Evolutionary conservation across 192 early-diverging fungal genomes (phyloP), one percentile per base, ranked within the genome.

Genomic region (Backusella circina): DNA sequence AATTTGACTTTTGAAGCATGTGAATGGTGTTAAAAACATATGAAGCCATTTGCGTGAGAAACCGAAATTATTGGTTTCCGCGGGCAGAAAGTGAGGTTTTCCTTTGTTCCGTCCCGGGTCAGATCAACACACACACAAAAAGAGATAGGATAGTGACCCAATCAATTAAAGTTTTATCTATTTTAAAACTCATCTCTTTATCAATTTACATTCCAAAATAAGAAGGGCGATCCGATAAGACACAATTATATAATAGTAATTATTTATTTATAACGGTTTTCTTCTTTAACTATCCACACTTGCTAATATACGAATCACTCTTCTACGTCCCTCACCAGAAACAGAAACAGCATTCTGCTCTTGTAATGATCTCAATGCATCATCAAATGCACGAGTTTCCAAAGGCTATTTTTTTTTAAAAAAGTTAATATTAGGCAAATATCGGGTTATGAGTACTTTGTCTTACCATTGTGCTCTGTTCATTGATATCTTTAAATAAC

Each of bases 351-450:
- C 70, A 36, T 87, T 87, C 80, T 89, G 86, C 10, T 85, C 87
- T 61, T 85, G 81, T 76, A 91, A 75, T 70, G 86, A 81, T 16
- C 83, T 77, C 23, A 91, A 72, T 16, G 82, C 88, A 76, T 88
- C 84, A 67, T 89, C 90, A 66, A 91, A 89, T 26, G 86, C 75
- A 33, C 84, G 80, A 16, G 79, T 83, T 2, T 85, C 79, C n/a
- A 91, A 79, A 32, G 79, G 37, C 32, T 86, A 79, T 21, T 23
- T 16, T 78, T 69, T 36, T 32, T 73, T 23, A 47, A 30, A 21
- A 33, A 65, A 15, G 5, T 13, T 41, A 5, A 41, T 15, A 15
- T 15, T 41, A 61, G 54, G 54, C 54, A 61, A 61, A 61, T 61
- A 61, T 61, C 54, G 54, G 54, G 54, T 28, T 44, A n/a, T 13